Percentiles rank a stretch among this genome's conserved stretches.
Conservation (phyloP, 371 early-diverging fungal genomes). For the Mortierella sp. region DNA sequence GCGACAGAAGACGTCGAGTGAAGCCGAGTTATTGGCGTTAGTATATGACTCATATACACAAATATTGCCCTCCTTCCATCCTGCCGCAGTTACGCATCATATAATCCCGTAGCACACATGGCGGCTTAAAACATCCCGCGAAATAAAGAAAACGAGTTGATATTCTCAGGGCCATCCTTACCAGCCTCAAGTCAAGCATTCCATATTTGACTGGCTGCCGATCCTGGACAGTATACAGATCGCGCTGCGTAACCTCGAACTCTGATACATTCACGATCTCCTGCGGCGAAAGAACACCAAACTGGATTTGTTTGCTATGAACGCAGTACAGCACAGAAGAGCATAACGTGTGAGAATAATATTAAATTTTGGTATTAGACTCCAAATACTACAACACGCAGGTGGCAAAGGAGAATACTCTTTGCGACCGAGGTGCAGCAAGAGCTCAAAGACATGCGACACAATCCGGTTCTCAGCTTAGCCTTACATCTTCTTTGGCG, state of each 20-base stretch:
- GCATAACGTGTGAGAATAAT: background rate
- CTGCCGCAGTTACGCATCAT: conserved; percentile 35
- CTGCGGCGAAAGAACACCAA: conserved; percentile 89
- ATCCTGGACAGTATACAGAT: conserved; percentile 89
- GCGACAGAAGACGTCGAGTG: background rate
- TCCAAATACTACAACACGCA: too few relatives aligned
- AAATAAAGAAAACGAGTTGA: too few relatives aligned
- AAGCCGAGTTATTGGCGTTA: background rate
- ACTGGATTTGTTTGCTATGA: conserved; percentile 86
- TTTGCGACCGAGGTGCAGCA: too few relatives aligned
- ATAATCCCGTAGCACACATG: too few relatives aligned
- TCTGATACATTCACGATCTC: conserved; percentile 89
- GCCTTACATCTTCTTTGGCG: conserved; percentile 83
- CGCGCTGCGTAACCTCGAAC: conserved; percentile 90
- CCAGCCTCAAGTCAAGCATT: conserved; percentile 91
- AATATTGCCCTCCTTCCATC: too few relatives aligned
- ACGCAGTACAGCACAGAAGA: conserved; percentile 1
- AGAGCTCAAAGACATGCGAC: too few relatives aligned
- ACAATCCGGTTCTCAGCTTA: too few relatives aligned
- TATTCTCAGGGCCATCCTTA: conserved; percentile 42
- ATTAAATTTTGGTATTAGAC: too few relatives aligned
- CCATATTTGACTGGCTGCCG: conserved; percentile 88
- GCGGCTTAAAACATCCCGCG: too few relatives aligned
- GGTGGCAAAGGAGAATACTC: too few relatives aligned
- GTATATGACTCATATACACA: conserved; percentile 28